phyloP scores from a whole-genome alignment of 2,329 filamentous ascomycete species.

The Didymella keratinophila region DNA sequence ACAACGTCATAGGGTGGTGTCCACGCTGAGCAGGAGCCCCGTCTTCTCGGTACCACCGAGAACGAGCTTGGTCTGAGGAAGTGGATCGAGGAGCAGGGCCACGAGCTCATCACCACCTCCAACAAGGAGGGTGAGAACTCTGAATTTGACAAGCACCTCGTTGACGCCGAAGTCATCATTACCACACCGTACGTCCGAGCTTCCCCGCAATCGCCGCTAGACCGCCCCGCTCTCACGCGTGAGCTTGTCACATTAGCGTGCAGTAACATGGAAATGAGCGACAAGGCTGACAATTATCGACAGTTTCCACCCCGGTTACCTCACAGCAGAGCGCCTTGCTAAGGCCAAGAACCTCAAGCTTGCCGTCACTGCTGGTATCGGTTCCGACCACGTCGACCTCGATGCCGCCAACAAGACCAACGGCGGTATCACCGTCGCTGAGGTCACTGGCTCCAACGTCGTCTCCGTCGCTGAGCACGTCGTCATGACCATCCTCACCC shows the following conservation, averaged over 20 bases:
- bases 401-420: conserved; percentile 98
- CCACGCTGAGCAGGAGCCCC: conserved; percentile 88
- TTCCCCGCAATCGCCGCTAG: conserved; percentile 41
- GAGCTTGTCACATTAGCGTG: conserved; percentile 15
- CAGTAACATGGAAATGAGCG: conserved; percentile 3
- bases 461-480: conserved; percentile 99
- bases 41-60: conserved; percentile 92
- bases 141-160: conserved; percentile 92
- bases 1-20: conserved; percentile 67
- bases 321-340: conserved; percentile 92
- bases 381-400: conserved; percentile 97
- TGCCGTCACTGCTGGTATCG: conserved; percentile 95
- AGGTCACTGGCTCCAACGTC: conserved; percentile 98
- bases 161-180: conserved; percentile 98
- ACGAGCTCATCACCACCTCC: conserved; percentile 95
- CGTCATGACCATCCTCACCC: conserved; percentile 95
- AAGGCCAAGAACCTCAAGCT: conserved; percentile 99
- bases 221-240: conserved; percentile 41
- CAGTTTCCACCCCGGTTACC: conserved; percentile 98
- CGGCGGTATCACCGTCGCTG: conserved; percentile 93
- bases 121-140: conserved; percentile 97
- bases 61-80: conserved; percentile 97
- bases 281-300: conserved; percentile 15
- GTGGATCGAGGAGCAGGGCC: conserved; percentile 97
- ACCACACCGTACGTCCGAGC: conserved; percentile 79